Evolutionary conservation across 306 rosid genomes (phyloP), one percentile per base, ranked within the genome.

Genomic region (Cucumis melo): DNA sequence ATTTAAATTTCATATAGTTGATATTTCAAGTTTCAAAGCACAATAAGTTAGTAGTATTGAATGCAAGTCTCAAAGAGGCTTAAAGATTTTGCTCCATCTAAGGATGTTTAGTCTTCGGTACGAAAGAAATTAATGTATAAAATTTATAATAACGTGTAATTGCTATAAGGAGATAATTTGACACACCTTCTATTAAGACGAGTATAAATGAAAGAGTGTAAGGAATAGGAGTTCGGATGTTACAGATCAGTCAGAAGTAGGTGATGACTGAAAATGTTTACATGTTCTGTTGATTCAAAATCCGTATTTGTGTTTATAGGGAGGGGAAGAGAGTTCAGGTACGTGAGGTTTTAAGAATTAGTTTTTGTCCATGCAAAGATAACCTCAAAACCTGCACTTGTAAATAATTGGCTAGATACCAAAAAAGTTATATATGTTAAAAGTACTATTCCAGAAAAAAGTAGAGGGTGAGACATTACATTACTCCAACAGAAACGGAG

Each of bases 401-500:
- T 17, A 57, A 55, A 58, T 75, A 75, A 41, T 14, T 13, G 17
- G 68, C 54, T 58, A 34, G 34, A 55, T 19, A 54, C 48, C 21
- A 29, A 36, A 75, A 75, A 21, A 38, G 3, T 21, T 7, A n/a
- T 15, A 55, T 39, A n/a, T 7, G 15, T 58, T 23, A 10, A 60
- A 38, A 79, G 55, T 53, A 79, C 54, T 21, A 73, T 34, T 74
- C 75, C 83, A 71, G 78, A 36, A 81, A 81, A 80, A 77, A 55
- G 56, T 8, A 63, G 56, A 75, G 70, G 80, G 80, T 34, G 61
- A 78, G 81, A 82, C 91, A 79, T 80, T 87, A 93, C 99, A 78
- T 95, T 95, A 83, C 99, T 95, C 99, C 99, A 95, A 85, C 99
- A 95, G 82, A 81, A 95, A 55, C 98, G 96, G 80, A 95, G 99